Conservation (phyloP, 371 early-diverging fungal genomes). For the Syncephalastrum sp. region DNA sequence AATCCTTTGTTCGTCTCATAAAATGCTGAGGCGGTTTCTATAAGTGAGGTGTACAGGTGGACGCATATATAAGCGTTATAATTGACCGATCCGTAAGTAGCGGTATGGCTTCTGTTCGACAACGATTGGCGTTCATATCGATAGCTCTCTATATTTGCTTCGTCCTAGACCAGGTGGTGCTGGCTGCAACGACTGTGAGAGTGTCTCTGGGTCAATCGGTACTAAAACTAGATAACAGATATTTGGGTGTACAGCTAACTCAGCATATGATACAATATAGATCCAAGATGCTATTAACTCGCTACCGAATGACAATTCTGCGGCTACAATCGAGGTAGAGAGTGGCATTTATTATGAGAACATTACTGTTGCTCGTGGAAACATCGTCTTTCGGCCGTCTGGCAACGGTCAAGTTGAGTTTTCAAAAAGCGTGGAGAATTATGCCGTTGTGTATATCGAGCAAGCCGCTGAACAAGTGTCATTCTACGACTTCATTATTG, state of each 20-base stretch:
- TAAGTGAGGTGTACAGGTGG: too few species aligned
- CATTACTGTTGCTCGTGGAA: slow-evolving; percentile 7
- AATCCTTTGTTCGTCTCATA: too few species aligned
- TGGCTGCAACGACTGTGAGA: background rate
- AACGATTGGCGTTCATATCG: too few species aligned
- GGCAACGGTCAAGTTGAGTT: slow-evolving; percentile 5
- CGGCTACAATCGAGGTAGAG: slow-evolving; percentile 7
- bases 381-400: slow-evolving; percentile 6
- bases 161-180: background rate
- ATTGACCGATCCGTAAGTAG: too few species aligned
- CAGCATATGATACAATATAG: background rate
- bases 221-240: background rate
- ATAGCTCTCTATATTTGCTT: background rate
- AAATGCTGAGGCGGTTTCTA: too few species aligned
- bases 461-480: slow-evolving; percentile 3
- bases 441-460: slow-evolving; percentile 12
- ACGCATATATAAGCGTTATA: too few species aligned
- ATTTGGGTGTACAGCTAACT: too few species aligned
- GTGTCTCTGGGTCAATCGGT: slow-evolving; percentile 10
- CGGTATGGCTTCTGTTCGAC: too few species aligned
- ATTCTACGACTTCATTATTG: slow-evolving; percentile 11
- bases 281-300: slow-evolving; percentile 17
- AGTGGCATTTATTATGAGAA: slow-evolving; percentile 9
- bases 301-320: slow-evolving; percentile 8
- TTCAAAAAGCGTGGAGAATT: slow-evolving; percentile 2